Conservation (phyloP, 768 basidiomycete genomes). For the Russula vinacea region DNA sequence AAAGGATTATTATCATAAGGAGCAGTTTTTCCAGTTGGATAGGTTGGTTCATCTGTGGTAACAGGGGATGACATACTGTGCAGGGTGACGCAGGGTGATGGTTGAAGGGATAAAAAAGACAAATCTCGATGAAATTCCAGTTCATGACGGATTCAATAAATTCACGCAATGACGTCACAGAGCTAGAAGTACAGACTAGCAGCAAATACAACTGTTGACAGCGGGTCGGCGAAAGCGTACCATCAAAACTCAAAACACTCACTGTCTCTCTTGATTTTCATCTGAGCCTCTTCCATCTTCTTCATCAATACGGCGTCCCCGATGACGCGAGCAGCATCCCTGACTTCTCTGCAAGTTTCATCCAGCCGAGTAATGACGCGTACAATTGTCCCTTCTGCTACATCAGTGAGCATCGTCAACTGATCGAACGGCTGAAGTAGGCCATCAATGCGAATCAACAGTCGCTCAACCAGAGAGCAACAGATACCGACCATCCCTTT, state of each 20-base stretch:
- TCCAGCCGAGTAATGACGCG: constrained; percentile 93
- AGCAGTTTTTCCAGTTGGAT: constrained; percentile 15
- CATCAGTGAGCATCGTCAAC: constrained; percentile 88
- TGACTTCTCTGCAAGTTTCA: constrained; percentile 93
- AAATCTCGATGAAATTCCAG: not conserved
- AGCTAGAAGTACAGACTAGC: constrained; percentile 80
- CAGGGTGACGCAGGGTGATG: constrained; percentile 21
- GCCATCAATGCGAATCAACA: not conserved
- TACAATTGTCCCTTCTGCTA: constrained; percentile 95
- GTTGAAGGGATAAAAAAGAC: constrained; percentile 13
- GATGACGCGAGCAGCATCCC: constrained; percentile 96
- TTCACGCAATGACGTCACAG: constrained; percentile 17
- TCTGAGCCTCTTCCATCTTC: constrained; percentile 96
- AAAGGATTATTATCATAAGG: constrained; percentile 8
- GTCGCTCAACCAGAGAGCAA: not conserved
- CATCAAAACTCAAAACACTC: constrained; percentile 40
- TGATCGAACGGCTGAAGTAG: constrained; percentile 85
- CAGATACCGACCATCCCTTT: constrained; percentile 81
- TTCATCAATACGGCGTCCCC: constrained; percentile 94
- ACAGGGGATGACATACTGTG: constrained; percentile 14
- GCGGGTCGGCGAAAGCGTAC: not conserved
- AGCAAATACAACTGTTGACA: constrained; percentile 69
- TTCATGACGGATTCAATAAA: not conserved
- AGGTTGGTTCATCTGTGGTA: constrained; percentile 9
- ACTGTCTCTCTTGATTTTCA: constrained; percentile 95